Conservation (phyloP, 441 rosid species). For the Heliophila coronopifolia region DNA sequence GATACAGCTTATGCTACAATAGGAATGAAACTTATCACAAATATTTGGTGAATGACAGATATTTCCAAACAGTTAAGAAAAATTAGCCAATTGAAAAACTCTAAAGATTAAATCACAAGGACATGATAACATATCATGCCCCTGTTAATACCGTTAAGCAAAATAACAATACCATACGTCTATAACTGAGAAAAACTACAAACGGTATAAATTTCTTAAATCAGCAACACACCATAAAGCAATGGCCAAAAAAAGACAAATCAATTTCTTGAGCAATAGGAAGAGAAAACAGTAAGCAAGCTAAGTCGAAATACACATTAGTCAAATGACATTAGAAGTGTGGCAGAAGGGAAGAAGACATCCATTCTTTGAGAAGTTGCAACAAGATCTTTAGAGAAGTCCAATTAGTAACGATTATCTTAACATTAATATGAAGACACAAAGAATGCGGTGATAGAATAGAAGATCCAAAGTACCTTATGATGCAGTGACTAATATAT, state of each 20-base stretch:
- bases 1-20: neutral
- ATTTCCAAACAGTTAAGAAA: neutral
- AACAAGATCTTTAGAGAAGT: neutral
- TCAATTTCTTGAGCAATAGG: neutral
- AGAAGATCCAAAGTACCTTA: neutral
- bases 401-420: neutral
- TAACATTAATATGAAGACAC: neutral
- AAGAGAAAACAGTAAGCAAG: neutral
- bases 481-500: neutral
- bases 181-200: too few relatives aligned
- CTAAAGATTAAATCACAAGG: too few relatives aligned
- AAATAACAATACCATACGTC: too few relatives aligned
- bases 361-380: neutral
- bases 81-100: neutral
- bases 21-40: neutral
- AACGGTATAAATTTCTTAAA: too few relatives aligned
- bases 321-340: neutral
- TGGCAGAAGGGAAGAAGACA: neutral
- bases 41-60: too few relatives aligned
- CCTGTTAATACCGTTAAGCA: too few relatives aligned
- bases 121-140: too few relatives aligned
- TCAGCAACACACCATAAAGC: too few relatives aligned
- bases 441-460: neutral
- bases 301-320: neutral
- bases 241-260: neutral